A percentile compares a stretch with the other conserved stretches of the same genome.
Conservation (phyloP, 805 yeast genomes). For the Middelhovenomyces tepae region DNA sequence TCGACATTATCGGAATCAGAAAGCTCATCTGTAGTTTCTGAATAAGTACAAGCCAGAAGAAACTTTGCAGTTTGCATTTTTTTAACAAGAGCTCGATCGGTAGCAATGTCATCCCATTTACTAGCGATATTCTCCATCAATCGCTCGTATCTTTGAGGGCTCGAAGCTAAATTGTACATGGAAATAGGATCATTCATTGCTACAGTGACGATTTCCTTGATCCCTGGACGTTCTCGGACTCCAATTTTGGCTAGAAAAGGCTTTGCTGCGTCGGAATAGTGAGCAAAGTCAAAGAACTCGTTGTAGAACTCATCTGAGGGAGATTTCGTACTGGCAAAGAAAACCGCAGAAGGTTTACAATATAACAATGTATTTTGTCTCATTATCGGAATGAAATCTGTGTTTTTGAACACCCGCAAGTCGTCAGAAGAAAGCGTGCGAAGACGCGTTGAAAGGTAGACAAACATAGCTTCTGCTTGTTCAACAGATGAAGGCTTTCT, state of each 20-base stretch:
- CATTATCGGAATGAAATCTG: conserved; percentile 24
- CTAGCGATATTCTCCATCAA: conserved; percentile 16
- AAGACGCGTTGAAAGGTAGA: conserved; percentile 21
- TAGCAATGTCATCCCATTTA: conserved; percentile 16
- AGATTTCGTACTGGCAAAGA: not conserved
- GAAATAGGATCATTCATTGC: conserved; percentile 20
- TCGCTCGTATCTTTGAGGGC: conserved; percentile 17
- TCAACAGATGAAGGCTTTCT: conserved; percentile 19
- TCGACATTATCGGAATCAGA: conserved; percentile 17
- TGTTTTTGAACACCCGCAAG: conserved; percentile 10
- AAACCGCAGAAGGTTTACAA: conserved; percentile 3
- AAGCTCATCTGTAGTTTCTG: conserved; percentile 4
- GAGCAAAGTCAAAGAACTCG: conserved; percentile 22
- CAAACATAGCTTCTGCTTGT: conserved; percentile 20
- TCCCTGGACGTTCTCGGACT: conserved; percentile 26
- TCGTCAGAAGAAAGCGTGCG: conserved; percentile 18
- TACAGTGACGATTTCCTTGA: conserved; percentile 23
- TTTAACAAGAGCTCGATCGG: conserved; percentile 1
- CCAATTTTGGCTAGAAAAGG: conserved; percentile 28
- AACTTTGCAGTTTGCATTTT: conserved; percentile 5
- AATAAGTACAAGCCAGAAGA: conserved; percentile 10
- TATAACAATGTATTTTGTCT: conserved; percentile 10
- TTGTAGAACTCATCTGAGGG: conserved; percentile 12
- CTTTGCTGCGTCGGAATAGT: conserved; percentile 16
- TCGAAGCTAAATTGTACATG: conserved; percentile 19